A percentile compares a stretch with the other conserved stretches of the same genome.
Evolutionary conservation across 768 basidiomycete species (phyloP).

Genomic region (Tephrocybe sp.): DNA sequence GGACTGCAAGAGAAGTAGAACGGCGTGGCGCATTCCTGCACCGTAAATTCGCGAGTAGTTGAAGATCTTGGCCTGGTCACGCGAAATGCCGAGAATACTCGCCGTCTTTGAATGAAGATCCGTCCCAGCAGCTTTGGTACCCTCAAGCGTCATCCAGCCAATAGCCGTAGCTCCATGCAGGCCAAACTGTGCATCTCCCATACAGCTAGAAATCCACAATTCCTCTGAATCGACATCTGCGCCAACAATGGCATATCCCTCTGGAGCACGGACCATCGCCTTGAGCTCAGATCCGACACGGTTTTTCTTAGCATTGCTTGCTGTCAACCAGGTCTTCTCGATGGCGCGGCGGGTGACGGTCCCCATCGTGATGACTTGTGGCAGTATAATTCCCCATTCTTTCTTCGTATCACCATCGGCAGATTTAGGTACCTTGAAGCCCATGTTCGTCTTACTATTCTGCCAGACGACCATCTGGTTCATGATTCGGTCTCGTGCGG

Average conservation of each 20-base stretch:
- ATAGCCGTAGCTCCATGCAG: slow-evolving; percentile 94
- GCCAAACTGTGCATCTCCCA: slow-evolving; percentile 98
- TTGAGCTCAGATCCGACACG: slow-evolving; percentile 98
- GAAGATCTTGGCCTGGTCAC: slow-evolving; percentile 97
- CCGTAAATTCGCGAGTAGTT: slow-evolving; percentile 99
- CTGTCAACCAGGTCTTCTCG: slow-evolving; percentile 97
- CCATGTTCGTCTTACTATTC: slow-evolving; percentile 48
- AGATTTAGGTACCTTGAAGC: slow-evolving; percentile 33
- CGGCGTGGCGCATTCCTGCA: slow-evolving; percentile 94
- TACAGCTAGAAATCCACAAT: slow-evolving; percentile 97
- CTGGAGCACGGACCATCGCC: slow-evolving; percentile 94
- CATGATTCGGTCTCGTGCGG: slow-evolving; percentile 84
- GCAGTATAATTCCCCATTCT: slow-evolving; percentile 90
- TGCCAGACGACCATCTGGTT: slow-evolving; percentile 95
- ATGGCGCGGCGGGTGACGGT: slow-evolving; percentile 97
- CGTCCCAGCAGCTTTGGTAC: slow-evolving; percentile 91
- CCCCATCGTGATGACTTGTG: slow-evolving; percentile 97
- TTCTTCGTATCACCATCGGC: slow-evolving; percentile 26
- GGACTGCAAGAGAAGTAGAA: slow-evolving; percentile 82
- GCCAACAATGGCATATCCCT: slow-evolving; percentile 92
- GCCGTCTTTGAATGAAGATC: slow-evolving; percentile 98
- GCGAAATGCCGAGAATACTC: slow-evolving; percentile 85
- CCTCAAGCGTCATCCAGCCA: slow-evolving; percentile 99
- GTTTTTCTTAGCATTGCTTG: slow-evolving; percentile 96
- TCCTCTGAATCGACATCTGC: slow-evolving; percentile 99